These are phyloP conservation scores for Claviceps arundinis DNA, from an alignment of 2,329 filamentous ascomycete species.

Conservation along the genomic window DNA sequence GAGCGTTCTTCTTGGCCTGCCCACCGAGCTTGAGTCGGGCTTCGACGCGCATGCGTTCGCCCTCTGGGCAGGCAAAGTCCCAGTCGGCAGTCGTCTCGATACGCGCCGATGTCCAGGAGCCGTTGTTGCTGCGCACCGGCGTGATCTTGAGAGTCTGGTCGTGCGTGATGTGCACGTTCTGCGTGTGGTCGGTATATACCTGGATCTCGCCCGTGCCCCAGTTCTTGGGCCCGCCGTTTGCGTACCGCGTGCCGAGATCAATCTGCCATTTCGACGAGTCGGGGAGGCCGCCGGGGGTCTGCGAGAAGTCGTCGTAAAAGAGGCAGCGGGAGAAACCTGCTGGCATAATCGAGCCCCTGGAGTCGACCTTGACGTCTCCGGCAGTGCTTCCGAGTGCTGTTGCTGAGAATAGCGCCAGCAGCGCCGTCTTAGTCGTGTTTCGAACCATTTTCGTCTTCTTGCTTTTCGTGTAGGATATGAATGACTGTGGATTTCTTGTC, in stretches of 20 bases:
- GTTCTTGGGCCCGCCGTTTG: slow-evolving; percentile 25
- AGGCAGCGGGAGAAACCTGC: slow-evolving; percentile 11
- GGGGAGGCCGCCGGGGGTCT: slow-evolving; percentile 12
- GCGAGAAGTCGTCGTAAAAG: slow-evolving; percentile 18
- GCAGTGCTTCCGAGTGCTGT: background rate
- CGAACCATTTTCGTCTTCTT: background rate
- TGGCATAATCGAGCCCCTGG: background rate
- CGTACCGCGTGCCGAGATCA: slow-evolving; percentile 31
- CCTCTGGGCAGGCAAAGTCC: slow-evolving; percentile 21
- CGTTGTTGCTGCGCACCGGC: slow-evolving; percentile 13
- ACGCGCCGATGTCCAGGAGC: slow-evolving; percentile 30
- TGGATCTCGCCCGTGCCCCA: slow-evolving; percentile 38
- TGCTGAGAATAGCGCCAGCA: background rate
- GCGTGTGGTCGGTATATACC: slow-evolving; percentile 26
- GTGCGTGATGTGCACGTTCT: slow-evolving; percentile 27
- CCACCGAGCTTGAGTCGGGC: slow-evolving; percentile 24
- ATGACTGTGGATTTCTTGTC: background rate
- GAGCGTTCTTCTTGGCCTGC: slow-evolving; percentile 13
- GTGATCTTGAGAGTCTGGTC: slow-evolving; percentile 24
- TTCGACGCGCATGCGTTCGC: slow-evolving; percentile 25
- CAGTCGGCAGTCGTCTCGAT: slow-evolving; percentile 24
- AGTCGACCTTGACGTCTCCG: too few relatives aligned
- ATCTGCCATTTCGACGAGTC: slow-evolving; percentile 28
- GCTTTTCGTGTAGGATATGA: background rate
- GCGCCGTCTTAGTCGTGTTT: background rate